These are phyloP conservation scores for Aspergillus sp. DNA, from an alignment of 2,329 filamentous ascomycete genomes.

Conservation along the genomic window DNA sequence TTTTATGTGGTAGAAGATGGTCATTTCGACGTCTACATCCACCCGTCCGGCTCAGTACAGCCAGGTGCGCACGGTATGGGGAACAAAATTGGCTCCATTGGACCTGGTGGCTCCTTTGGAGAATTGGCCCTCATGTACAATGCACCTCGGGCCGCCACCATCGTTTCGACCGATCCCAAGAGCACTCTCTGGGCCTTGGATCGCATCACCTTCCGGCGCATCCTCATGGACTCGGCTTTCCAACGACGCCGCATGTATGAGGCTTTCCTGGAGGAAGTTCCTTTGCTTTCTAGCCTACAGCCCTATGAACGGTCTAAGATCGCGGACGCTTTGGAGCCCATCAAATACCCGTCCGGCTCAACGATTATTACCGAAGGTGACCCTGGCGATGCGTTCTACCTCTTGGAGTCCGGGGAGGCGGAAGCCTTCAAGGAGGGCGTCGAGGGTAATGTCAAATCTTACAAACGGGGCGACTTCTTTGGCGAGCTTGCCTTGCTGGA, in stretches of 20 bases:
- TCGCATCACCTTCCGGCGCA: conserved; percentile 92
- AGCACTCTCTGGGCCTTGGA: conserved; percentile 93
- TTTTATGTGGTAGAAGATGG: conserved; percentile 97
- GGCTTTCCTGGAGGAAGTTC: conserved; percentile 91
- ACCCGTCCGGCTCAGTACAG: conserved; percentile 71
- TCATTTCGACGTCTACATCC: conserved; percentile 86
- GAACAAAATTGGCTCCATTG: conserved; percentile 74
- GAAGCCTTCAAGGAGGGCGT: conserved; percentile 78
- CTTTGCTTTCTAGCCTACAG: conserved; percentile 76
- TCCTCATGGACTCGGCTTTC: conserved; percentile 97
- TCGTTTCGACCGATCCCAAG: conserved; percentile 73
- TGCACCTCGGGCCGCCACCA: conserved; percentile 89
- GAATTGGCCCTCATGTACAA: conserved; percentile 99
- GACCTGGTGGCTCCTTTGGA: conserved; percentile 88
- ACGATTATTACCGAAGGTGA: conserved; percentile 90
- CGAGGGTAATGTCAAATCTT: conserved; percentile 70
- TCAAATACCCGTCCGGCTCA: conserved; percentile 76
- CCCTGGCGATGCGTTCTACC: conserved; percentile 85
- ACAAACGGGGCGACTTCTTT: conserved; percentile 93
- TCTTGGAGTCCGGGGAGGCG: conserved; percentile 83
- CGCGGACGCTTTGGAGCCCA: conserved; percentile 88
- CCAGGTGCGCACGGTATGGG: conserved; percentile 80
- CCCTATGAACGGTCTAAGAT: conserved; percentile 96
- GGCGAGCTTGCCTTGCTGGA: conserved; percentile 92
- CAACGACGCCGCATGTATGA: conserved; percentile 96